Percentiles rank a stretch among this genome's conserved stretches.
phyloP scores from a whole-genome alignment of 163 green algal species.

The Chlamydomonas reinhardtii region DNA sequence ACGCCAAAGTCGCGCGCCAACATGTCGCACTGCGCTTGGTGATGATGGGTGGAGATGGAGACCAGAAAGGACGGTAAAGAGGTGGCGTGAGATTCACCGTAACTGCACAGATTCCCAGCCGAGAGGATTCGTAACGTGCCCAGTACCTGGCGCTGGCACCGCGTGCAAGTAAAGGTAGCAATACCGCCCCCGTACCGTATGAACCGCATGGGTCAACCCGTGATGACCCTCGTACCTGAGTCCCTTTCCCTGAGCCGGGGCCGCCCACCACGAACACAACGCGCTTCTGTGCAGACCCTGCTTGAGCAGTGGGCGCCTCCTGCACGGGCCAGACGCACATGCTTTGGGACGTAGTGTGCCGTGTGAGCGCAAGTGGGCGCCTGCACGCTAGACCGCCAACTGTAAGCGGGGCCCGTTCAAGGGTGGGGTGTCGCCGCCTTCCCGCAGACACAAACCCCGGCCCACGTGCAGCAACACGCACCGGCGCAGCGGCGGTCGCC shows the following conservation, averaged over 20 bases:
- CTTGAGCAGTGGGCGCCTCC: background rate
- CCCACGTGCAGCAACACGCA: background rate
- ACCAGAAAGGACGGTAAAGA: background rate
- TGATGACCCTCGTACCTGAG: conserved; percentile 63
- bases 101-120: too few relatives aligned
- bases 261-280: conserved; percentile 92
- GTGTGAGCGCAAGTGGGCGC: too few relatives aligned
- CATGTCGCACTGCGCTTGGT: conserved; percentile 78
- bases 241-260: conserved; percentile 89
- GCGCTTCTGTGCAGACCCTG: conserved; percentile 12
- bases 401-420: too few relatives aligned
- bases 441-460: too few relatives aligned
- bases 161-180: too few relatives aligned
- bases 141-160: too few relatives aligned
- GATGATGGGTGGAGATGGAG: background rate
- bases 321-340: background rate
- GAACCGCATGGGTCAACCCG: too few relatives aligned
- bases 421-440: too few relatives aligned
- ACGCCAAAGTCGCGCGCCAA: conserved; percentile 92
- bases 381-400: too few relatives aligned
- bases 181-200: too few relatives aligned
- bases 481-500: background rate
- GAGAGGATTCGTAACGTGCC: too few relatives aligned
- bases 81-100: background rate
- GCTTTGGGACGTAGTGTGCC: too few relatives aligned